Conservation (phyloP, 257 asterid species). For the Plantago major region DNA sequence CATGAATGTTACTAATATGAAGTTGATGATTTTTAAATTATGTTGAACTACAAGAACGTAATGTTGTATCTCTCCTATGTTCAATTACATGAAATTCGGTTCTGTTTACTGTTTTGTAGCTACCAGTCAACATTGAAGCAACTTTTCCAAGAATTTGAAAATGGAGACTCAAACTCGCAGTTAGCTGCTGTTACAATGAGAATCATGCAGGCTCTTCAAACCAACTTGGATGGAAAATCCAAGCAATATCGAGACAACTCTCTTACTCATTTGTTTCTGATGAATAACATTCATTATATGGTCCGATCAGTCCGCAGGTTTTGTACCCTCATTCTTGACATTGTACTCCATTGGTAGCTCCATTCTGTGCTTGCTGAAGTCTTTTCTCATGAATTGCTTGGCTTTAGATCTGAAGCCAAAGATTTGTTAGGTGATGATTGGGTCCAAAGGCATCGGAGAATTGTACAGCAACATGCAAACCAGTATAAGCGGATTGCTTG, state of each 20-base stretch:
- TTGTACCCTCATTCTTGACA: slow-evolving; percentile 18
- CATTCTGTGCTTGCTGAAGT: slow-evolving; percentile 12
- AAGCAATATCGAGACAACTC: slow-evolving; percentile 87
- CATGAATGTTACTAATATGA: no score
- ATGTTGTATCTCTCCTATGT: not conserved
- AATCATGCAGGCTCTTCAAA: slow-evolving; percentile 98
- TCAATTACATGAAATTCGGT: not conserved
- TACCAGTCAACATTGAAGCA: slow-evolving; percentile 94
- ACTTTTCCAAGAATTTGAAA: slow-evolving; percentile 83
- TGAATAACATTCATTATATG: slow-evolving; percentile 98
- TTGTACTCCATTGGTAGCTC: slow-evolving; percentile 4
- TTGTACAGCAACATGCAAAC: slow-evolving; percentile 96
- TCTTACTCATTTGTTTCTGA: slow-evolving; percentile 84
- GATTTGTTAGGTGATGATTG: slow-evolving; percentile 98
- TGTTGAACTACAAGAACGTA: not conserved
- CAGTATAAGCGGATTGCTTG: slow-evolving; percentile 94
- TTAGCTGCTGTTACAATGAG: slow-evolving; percentile 93
- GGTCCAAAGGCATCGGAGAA: slow-evolving; percentile 97
- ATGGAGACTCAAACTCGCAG: slow-evolving; percentile 72
- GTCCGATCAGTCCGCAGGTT: slow-evolving; percentile 99
- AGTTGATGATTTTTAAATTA: not conserved
- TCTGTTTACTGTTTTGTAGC: slow-evolving; percentile 36
- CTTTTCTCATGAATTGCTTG: slow-evolving; percentile 19
- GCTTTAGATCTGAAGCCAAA: slow-evolving; percentile 93
- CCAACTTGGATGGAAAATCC: slow-evolving; percentile 97